phyloP scores from a whole-genome alignment of 169 alveolate species.

The Eimeria brunetti region DNA sequence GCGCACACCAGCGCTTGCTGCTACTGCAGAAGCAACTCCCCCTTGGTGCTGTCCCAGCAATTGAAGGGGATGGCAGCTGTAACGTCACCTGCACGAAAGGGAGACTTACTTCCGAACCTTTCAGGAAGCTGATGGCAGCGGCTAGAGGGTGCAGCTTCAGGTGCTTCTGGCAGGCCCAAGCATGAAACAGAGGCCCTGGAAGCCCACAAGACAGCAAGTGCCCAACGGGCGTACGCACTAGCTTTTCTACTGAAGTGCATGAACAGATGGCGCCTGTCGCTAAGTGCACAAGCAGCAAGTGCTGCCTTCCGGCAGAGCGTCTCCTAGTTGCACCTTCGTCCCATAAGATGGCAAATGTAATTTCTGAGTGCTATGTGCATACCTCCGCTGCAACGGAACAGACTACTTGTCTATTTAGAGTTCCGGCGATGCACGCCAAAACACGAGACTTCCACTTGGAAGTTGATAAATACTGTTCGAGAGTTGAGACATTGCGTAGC shows the following conservation, averaged over 20 bases:
- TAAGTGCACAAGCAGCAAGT: not conserved
- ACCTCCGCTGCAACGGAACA: not conserved
- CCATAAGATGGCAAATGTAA: not conserved
- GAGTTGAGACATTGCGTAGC: not conserved
- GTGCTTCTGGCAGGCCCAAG: not conserved
- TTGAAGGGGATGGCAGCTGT: constrained; percentile 12
- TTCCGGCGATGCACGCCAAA: not conserved
- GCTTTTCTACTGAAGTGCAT: not conserved
- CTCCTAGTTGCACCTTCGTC: not conserved
- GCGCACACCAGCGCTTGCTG: constrained; percentile 34
- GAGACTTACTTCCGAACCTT: not conserved
- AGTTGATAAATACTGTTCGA: not conserved
- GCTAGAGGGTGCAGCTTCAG: constrained; percentile 13
- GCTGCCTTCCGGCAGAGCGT: not conserved
- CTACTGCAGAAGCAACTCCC: constrained; percentile 55
- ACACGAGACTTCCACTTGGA: not conserved
- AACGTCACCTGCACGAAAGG: not conserved
- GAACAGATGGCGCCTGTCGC: not conserved
- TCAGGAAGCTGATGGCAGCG: not conserved
- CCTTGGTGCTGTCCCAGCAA: constrained; percentile 16
- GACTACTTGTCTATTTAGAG: not conserved
- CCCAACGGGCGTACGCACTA: not conserved
- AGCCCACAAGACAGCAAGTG: not conserved
- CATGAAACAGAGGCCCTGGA: not conserved
- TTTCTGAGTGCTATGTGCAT: constrained; percentile 2